These are phyloP conservation scores for Penicillium frequentans DNA, from an alignment of 2,329 filamentous ascomycete genomes.

Conservation along the genomic window DNA sequence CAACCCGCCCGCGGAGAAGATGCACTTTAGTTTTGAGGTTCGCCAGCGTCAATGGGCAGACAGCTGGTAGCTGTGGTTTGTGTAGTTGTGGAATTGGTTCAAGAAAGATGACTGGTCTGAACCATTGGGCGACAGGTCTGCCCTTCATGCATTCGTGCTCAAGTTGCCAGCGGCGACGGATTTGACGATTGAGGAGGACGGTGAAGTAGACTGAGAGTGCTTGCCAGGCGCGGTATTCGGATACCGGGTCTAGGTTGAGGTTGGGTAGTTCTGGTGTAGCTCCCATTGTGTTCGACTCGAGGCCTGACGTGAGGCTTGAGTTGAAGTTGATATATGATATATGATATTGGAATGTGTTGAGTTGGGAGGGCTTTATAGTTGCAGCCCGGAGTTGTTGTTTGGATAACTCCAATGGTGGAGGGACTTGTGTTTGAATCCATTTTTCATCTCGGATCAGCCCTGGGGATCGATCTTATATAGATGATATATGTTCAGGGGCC, in stretches of 20 bases:
- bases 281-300: background rate
- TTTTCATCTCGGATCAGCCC: background rate
- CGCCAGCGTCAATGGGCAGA: background rate
- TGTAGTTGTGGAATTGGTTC: slow-evolving; percentile 15
- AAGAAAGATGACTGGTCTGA: slow-evolving; percentile 18
- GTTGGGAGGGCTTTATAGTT: background rate
- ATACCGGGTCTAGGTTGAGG: slow-evolving; percentile 15
- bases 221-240: slow-evolving; percentile 23
- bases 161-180: slow-evolving; percentile 20
- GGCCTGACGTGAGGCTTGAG: background rate
- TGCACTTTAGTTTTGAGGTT: slow-evolving; percentile 6
- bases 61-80: slow-evolving; percentile 9
- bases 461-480: background rate
- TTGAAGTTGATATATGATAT: background rate
- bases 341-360: background rate
- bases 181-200: slow-evolving; percentile 20
- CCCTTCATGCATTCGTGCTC: slow-evolving; percentile 20
- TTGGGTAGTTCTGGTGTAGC: background rate
- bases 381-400: too few relatives aligned
- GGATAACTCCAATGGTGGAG: background rate
- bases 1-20: slow-evolving; percentile 22
- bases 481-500: background rate
- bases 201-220: slow-evolving; percentile 19
- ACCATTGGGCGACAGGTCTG: slow-evolving; percentile 9
- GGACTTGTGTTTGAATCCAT: background rate